Evolutionary conservation across 2,329 filamentous ascomycete genomes (phyloP), one percentile per base, ranked within the genome.

Genomic region (Pseudocercospora ulei): DNA sequence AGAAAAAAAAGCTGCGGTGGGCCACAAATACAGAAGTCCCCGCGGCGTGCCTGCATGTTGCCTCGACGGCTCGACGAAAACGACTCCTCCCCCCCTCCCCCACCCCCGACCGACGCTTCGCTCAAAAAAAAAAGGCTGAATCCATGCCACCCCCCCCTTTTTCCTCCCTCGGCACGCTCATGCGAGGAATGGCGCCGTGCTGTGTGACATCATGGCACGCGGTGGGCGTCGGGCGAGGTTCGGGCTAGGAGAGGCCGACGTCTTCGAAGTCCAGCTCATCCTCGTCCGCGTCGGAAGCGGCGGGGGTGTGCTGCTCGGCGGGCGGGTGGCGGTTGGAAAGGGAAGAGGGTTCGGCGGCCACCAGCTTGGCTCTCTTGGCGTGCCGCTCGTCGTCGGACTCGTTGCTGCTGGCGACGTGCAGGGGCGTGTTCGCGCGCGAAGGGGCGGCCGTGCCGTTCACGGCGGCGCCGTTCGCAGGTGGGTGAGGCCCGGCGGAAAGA

Each of bases 351-450:
- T 78, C 76, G 11, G n/a, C n/a, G n/a, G n/a, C n/a, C n/a, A n/a
- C n/a, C n/a, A 79, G 57, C 58, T 76, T 78, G 28, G 75, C 67
- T 46, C 72, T 72, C 64, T 83, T 83, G 7, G 70, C 65, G 24
- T 65, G 60, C 13, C 65, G 65, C 41, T 71, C 71, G 27, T 65
- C 62, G 39, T 58, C 57, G 5, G 55, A 57, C 3, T 54, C 53
- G 42, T 56, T 58, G 29, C 51, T 54, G 33, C 56, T 58, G 35
- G 57, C 54, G 5, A 46, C 36, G 25, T 49, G 47, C 8, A 44
- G 35, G 7, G 52, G 50, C 35, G 46, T 54, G 19, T 46, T 51
- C 28, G 42, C 36, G 11, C 50, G 51, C 12, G 43, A 55, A 2
- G 55, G 54, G 6, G 56, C 57, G 17, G 59, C 56, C 18, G 57